phyloP scores from a whole-genome alignment of 1,139 yeast species.

The Petasospora fabianii region DNA sequence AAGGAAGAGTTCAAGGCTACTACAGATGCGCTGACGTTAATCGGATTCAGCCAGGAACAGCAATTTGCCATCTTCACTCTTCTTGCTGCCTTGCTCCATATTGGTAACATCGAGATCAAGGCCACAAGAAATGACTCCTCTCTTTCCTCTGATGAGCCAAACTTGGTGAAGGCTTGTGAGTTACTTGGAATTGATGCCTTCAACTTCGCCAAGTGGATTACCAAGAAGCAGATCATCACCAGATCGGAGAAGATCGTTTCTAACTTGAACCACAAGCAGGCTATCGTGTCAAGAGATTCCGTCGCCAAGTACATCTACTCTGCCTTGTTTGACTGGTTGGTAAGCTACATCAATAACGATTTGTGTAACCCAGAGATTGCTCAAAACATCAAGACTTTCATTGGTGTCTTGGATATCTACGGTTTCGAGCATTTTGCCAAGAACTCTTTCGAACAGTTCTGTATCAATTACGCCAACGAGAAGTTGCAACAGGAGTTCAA shows the following conservation, averaged over 20 bases:
- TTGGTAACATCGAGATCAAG: conserved; percentile 88
- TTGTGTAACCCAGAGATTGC: conserved; percentile 71
- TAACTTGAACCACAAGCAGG: conserved; percentile 79
- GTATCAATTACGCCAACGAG: conserved; percentile 97
- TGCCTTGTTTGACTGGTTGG: conserved; percentile 94
- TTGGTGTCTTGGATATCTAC: conserved; percentile 96
- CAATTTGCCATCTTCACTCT: conserved; percentile 74
- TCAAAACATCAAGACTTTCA: conserved; percentile 62
- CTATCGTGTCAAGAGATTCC: conserved; percentile 90
- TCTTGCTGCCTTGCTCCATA: conserved; percentile 84
- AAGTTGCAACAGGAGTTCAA: conserved; percentile 96
- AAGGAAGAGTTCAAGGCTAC: conserved; percentile 72
- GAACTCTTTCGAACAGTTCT: conserved; percentile 95
- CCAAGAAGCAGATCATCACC: conserved; percentile 90
- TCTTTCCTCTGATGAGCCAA: conserved; percentile 82
- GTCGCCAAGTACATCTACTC: conserved; percentile 93
- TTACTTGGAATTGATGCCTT: conserved; percentile 76
- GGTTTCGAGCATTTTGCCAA: conserved; percentile 95
- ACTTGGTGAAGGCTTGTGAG: conserved; percentile 77
- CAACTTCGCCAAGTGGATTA: conserved; percentile 84
- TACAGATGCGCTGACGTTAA: conserved; percentile 67
- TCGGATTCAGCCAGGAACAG: conserved; percentile 61
- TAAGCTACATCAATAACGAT: conserved; percentile 73
- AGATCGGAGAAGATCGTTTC: conserved; percentile 89
- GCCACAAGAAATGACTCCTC: conserved; percentile 85